Percentiles rank a stretch among this genome's conserved stretches.
These are phyloP conservation scores for Sclerotinia borealis DNA, from an alignment of 2,329 filamentous ascomycete species.

Conservation along the genomic window DNA sequence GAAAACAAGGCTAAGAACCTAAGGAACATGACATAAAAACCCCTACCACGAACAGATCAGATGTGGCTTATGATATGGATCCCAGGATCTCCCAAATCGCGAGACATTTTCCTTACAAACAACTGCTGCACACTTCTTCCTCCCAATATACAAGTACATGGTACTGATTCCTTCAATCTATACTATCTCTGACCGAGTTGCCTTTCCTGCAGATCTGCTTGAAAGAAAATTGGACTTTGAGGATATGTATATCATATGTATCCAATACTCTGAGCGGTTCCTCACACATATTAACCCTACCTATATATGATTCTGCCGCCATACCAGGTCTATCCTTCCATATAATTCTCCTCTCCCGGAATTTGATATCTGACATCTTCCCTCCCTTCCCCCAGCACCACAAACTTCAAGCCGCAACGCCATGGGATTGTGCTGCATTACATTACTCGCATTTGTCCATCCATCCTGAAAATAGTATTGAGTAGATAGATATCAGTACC, in stretches of 20 bases:
- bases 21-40: not conserved
- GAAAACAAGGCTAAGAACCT: not conserved
- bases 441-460: no score
- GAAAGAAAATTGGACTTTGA: not conserved
- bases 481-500: no score
- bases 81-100: not conserved
- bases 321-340: not conserved
- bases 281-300: not conserved
- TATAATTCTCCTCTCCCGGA: not conserved
- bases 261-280: not conserved
- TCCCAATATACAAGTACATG: constrained; percentile 2
- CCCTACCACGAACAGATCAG: not conserved
- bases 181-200: not conserved
- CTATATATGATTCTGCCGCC: not conserved
- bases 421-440: no score
- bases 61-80: not conserved
- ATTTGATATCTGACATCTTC: not conserved
- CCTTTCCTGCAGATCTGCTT: not conserved
- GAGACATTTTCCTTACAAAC: not conserved
- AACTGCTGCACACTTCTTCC: not conserved
- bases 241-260: not conserved
- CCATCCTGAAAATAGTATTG: no score
- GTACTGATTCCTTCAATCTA: not conserved
- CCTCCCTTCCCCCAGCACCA: no score
- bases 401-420: not conserved